A percentile compares a stretch with the other conserved stretches of the same genome.
Conservation (phyloP, 192 early-diverging fungal species). For the Rhizophagus prolifer region DNA sequence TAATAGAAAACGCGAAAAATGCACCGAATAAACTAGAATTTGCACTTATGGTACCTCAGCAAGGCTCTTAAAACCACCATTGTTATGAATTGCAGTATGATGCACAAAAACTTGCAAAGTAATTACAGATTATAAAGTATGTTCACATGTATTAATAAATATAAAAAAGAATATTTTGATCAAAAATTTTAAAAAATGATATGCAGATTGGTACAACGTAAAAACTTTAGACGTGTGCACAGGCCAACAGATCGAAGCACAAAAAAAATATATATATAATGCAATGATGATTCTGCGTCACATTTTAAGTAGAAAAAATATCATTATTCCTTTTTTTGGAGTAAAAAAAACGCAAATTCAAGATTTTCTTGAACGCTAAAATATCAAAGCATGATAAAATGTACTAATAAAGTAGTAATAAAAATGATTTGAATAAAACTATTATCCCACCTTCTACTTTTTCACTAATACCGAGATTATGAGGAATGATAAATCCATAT, state of each 20-base stretch:
- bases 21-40: neutral
- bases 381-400: neutral
- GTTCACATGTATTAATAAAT: neutral
- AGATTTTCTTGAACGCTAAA: neutral
- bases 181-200: neutral
- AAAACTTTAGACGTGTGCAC: neutral
- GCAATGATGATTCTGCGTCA: neutral
- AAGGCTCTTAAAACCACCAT: conserved; percentile 74
- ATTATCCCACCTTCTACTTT: conserved; percentile 70
- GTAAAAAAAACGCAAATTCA: conserved; percentile 5
- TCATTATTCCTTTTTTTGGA: neutral
- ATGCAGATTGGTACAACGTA: conserved; percentile 1
- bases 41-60: conserved; percentile 51
- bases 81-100: conserved; percentile 73
- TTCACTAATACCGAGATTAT: conserved; percentile 54
- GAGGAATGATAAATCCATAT: conserved; percentile 85
- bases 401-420: neutral
- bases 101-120: conserved; percentile 69
- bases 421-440: neutral
- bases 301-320: neutral
- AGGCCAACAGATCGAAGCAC: neutral
- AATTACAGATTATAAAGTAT: conserved; percentile 19
- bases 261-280: neutral
- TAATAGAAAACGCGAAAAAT: conserved; percentile 5
- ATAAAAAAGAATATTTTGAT: neutral